Conservation (phyloP, 2,329 filamentous ascomycete genomes). For the Zymoseptoria brevis region DNA sequence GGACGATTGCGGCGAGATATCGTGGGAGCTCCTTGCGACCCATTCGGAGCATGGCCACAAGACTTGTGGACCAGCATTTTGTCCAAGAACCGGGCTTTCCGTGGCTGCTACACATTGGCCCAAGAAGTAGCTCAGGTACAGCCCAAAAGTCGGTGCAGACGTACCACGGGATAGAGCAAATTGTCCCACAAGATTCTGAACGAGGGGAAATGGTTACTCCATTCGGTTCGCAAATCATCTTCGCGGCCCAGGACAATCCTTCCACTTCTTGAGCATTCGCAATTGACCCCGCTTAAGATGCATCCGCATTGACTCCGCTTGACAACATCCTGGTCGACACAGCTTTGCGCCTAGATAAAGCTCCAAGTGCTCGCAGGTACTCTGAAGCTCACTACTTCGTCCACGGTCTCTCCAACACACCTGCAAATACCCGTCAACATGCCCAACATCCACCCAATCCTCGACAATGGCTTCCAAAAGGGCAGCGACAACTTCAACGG, state of each 20-base stretch:
- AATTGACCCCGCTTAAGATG: background rate
- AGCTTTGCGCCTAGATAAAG: background rate
- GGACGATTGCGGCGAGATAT: too few species aligned
- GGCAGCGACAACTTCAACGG: constrained; percentile 49
- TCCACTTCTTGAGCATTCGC: background rate
- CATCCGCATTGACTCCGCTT: background rate
- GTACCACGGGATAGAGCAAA: background rate
- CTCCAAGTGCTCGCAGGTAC: background rate
- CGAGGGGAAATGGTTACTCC: background rate
- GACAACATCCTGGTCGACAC: background rate
- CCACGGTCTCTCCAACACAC: background rate
- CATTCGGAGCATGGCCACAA: background rate
- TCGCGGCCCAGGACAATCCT: background rate
- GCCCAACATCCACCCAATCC: constrained; percentile 47
- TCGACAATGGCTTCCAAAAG: constrained; percentile 55
- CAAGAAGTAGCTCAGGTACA: background rate
- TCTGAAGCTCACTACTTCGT: background rate
- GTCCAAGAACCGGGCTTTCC: background rate
- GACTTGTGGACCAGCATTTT: background rate
- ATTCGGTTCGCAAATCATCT: background rate
- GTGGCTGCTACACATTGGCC: background rate
- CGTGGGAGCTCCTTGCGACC: too few species aligned
- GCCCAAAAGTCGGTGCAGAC: background rate
- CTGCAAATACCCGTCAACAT: constrained; percentile 2
- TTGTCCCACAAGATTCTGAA: background rate